Conservation (phyloP, 805 yeast genomes). For the Starmerella bacillaris region DNA sequence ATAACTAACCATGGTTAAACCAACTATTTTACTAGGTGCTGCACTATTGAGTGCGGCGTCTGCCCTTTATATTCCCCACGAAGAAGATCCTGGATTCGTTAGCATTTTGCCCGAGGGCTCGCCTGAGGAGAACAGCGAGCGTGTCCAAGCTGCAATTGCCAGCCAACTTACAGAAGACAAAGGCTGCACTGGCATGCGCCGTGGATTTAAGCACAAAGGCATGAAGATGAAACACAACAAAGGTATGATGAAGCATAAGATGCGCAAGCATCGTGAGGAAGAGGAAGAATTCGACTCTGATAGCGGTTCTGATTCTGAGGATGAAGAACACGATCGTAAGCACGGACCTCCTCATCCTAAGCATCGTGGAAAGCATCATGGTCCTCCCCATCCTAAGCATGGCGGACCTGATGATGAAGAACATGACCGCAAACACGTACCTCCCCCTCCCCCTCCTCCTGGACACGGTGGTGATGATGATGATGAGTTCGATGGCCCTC, state of each 20-base stretch:
- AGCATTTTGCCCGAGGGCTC: neutral
- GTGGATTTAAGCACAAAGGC: neutral
- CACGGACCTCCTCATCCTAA: neutral
- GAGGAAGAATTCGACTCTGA: too few species aligned
- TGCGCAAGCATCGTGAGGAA: neutral
- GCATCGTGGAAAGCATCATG: neutral
- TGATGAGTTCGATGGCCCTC: neutral
- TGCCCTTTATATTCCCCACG: constrained; percentile 18
- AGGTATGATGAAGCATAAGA: neutral
- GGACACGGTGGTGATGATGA: neutral
- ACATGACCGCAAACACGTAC: too few species aligned
- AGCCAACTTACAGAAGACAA: constrained; percentile 1
- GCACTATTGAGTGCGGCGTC: constrained; percentile 12
- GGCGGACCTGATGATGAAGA: neutral
- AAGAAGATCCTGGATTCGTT: constrained; percentile 8
- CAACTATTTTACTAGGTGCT: constrained; percentile 14
- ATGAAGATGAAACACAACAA: too few species aligned
- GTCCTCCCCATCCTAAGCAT: neutral
- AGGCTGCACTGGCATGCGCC: neutral
- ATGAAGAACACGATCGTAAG: neutral
- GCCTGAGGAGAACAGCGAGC: constrained; percentile 1
- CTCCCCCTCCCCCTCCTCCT: constrained; percentile 1
- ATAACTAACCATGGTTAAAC: constrained; percentile 17
- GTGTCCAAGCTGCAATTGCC: constrained; percentile 1
- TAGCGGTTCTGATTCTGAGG: too few species aligned